A percentile compares a stretch with the other conserved stretches of the same genome.
These are phyloP conservation scores for Avena atlantica DNA, from an alignment of 176 grass and related monocot genomes.

Conservation along the genomic window DNA sequence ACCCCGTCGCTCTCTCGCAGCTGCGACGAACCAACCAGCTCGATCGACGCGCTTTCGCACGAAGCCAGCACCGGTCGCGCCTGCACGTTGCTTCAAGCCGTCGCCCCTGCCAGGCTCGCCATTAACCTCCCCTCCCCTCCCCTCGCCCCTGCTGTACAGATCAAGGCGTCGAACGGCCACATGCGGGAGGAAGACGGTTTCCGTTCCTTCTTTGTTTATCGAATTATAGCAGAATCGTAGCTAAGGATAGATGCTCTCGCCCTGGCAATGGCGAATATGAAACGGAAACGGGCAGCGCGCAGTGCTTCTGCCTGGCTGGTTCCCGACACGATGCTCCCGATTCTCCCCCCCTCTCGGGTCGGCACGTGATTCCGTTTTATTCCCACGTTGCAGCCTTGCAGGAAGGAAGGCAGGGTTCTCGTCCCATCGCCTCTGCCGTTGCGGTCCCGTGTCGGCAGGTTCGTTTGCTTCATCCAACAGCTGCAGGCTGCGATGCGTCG, in stretches of 20 bases:
- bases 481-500: not conserved
- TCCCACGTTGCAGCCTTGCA: conserved; percentile 9
- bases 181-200: conserved; percentile 20
- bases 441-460: conserved; percentile 20
- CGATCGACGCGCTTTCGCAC: conserved; percentile 3
- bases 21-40: not conserved
- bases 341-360: no score
- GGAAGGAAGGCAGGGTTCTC: not conserved
- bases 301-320: conserved; percentile 37
- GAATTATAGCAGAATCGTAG: not conserved
- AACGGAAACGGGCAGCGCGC: conserved; percentile 1
- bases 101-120: conserved; percentile 31
- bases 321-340: conserved; percentile 47
- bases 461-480: not conserved
- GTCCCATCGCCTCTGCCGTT: not conserved
- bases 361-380: not conserved
- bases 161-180: conserved; percentile 22
- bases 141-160: not conserved
- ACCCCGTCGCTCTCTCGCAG: not conserved
- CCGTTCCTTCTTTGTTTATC: conserved; percentile 13
- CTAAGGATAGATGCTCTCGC: not conserved
- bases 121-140: not conserved
- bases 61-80: conserved; percentile 13
- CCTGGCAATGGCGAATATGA: conserved; percentile 1
- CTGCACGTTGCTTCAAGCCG: conserved; percentile 1